These are phyloP conservation scores for Pavlovales sp. DNA, from an alignment of 208 protist species.

Conservation along the genomic window DNA sequence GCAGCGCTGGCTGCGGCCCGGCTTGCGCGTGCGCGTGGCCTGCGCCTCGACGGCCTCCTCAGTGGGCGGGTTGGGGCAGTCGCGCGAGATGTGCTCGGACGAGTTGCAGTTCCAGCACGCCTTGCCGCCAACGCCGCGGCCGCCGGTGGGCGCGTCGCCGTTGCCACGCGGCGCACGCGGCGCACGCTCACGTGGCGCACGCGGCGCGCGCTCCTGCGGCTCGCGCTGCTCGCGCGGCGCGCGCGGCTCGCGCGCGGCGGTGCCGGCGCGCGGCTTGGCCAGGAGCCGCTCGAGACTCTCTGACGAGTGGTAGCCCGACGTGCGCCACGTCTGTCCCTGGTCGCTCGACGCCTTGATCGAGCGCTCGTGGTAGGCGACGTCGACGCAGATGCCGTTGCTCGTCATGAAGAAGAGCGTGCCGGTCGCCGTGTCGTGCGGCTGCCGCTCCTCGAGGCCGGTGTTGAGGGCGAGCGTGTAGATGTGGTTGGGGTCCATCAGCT, in stretches of 20 bases:
- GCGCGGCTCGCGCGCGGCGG: too few species aligned
- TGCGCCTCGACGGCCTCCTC: neutral
- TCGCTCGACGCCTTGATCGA: neutral
- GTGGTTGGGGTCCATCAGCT: neutral
- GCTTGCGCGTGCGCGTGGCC: neutral
- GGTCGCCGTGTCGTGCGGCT: neutral
- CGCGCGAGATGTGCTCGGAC: neutral
- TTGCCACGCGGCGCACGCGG: too few species aligned
- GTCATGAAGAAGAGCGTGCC: neutral
- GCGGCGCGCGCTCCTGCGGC: neutral
- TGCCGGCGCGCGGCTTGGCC: neutral
- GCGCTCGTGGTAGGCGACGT: neutral
- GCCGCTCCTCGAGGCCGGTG: neutral
- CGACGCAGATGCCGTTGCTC: neutral
- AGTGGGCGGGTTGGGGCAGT: neutral
- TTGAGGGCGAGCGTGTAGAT: neutral
- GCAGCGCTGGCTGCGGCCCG: neutral
- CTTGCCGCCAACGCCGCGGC: neutral
- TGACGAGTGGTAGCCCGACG: neutral
- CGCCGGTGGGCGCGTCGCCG: too few species aligned
- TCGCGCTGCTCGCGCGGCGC: too few species aligned
- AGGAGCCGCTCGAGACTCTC: neutral
- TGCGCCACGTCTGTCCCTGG: neutral
- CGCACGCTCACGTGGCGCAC: too few species aligned
- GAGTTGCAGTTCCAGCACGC: neutral